Conservation (phyloP, 2,329 filamentous ascomycete species). For the Botrytis squamosa region DNA sequence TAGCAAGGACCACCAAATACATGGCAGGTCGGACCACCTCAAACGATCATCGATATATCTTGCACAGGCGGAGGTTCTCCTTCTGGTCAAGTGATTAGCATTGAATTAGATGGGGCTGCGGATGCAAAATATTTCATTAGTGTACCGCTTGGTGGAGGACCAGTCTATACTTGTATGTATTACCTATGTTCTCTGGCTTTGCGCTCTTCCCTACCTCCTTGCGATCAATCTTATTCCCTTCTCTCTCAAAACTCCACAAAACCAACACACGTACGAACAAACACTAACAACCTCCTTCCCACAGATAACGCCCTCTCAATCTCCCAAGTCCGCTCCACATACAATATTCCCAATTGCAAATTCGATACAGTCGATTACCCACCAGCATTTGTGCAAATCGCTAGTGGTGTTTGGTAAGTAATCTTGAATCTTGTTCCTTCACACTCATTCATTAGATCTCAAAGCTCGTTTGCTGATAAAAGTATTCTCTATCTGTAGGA, state of each 20-base stretch:
- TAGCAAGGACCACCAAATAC: constrained; percentile 25
- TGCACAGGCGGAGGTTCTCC: constrained; percentile 22
- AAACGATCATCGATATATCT: constrained; percentile 31
- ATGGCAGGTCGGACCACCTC: constrained; percentile 34
- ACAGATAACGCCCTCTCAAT: constrained; percentile 34
- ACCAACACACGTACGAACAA: too few species aligned
- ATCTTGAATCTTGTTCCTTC: too few species aligned
- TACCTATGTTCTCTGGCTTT: background rate
- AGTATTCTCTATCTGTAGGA: constrained; percentile 1
- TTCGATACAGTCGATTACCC: constrained; percentile 28
- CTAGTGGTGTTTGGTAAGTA: constrained; percentile 24
- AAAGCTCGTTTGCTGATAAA: background rate
- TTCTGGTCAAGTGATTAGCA: constrained; percentile 23
- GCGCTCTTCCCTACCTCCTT: background rate
- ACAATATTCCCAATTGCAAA: constrained; percentile 26
- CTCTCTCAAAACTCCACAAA: background rate
- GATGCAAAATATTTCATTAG: constrained; percentile 31
- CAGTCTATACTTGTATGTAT: constrained; percentile 28
- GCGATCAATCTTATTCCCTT: rapidly evolving
- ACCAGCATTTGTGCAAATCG: constrained; percentile 25
- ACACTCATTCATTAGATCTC: background rate
- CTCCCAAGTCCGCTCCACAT: constrained; percentile 29
- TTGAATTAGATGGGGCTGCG: constrained; percentile 33
- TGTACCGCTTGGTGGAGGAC: constrained; percentile 31
- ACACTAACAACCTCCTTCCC: background rate